phyloP scores from a whole-genome alignment of 768 basidiomycete genomes.

The Russula foetens region DNA sequence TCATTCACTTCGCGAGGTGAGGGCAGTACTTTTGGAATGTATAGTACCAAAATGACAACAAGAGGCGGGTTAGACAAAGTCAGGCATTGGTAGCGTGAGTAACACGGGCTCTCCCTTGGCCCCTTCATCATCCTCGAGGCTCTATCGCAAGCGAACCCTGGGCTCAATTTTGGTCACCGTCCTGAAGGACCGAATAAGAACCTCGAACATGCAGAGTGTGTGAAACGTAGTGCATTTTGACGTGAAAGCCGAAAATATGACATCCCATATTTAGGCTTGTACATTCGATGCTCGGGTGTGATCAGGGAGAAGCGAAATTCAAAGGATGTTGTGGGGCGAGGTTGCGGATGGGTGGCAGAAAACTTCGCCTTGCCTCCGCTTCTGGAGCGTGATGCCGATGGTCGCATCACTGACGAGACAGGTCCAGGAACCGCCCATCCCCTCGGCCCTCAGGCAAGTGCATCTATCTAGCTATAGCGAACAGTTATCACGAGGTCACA shows the following conservation, averaged over 20 bases:
- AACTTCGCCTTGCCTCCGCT: too few relatives aligned
- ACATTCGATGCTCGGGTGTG: constrained; percentile 3
- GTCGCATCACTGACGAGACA: too few relatives aligned
- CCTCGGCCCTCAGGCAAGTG: too few relatives aligned
- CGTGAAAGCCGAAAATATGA: neutral
- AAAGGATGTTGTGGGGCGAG: neutral
- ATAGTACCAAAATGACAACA: neutral
- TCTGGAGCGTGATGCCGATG: too few relatives aligned
- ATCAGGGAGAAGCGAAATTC: constrained; percentile 3
- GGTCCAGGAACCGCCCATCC: too few relatives aligned
- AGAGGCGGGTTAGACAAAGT: neutral
- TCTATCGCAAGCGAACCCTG: too few relatives aligned
- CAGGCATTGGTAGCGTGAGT: neutral
- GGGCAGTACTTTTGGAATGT: neutral
- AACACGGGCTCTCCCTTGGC: neutral
- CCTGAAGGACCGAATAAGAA: neutral
- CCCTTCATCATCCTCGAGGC: too few relatives aligned
- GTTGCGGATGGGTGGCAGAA: too few relatives aligned
- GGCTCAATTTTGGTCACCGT: neutral
- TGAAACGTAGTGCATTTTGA: neutral
- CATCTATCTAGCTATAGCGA: too few relatives aligned
- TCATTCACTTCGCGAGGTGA: neutral
- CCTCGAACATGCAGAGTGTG: neutral
- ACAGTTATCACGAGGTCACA: too few relatives aligned
- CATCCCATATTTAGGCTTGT: neutral